phyloP scores from a whole-genome alignment of 495 filamentous ascomycete genomes.

The Cercophora scortea region DNA sequence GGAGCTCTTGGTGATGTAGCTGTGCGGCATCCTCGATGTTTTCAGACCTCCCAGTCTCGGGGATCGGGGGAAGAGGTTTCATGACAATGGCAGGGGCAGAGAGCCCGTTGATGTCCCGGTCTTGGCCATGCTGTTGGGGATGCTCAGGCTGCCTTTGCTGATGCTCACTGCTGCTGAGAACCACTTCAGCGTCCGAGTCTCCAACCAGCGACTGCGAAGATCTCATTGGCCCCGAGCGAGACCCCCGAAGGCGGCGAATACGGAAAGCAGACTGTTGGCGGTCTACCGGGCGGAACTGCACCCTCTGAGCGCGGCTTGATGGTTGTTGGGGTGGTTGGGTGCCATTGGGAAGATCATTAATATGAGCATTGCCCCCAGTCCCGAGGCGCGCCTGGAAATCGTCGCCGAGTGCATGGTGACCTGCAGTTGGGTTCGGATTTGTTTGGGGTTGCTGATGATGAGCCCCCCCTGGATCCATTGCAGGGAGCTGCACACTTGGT shows the following conservation, averaged over 20 bases:
- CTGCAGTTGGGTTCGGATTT: too few relatives aligned
- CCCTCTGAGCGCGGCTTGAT: constrained; percentile 1
- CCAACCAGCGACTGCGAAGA: background rate
- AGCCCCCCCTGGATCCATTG: too few relatives aligned
- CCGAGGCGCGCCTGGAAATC: too few relatives aligned
- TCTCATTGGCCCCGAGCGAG: background rate
- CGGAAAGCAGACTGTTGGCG: constrained; percentile 9
- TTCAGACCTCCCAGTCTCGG: background rate
- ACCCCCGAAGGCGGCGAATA: constrained; percentile 5
- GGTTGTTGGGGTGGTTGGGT: background rate
- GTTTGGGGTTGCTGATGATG: too few relatives aligned
- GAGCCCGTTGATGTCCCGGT: too few relatives aligned
- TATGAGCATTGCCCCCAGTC: too few relatives aligned
- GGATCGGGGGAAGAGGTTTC: constrained; percentile 2
- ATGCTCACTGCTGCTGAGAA: too few relatives aligned
- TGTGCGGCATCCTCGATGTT: background rate
- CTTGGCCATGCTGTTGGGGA: background rate
- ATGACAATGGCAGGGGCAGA: background rate
- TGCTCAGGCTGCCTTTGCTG: background rate
- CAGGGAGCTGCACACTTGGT: too few relatives aligned
- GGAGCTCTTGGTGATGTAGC: background rate
- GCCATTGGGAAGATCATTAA: too few relatives aligned
- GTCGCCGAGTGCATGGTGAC: too few relatives aligned
- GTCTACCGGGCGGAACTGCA: constrained; percentile 2
- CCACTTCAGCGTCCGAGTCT: too few relatives aligned